A percentile compares a stretch with the other conserved stretches of the same genome.
Evolutionary conservation across 2,329 filamentous ascomycete species (phyloP).

Genomic region (Cryphonectria nitschkei): DNA sequence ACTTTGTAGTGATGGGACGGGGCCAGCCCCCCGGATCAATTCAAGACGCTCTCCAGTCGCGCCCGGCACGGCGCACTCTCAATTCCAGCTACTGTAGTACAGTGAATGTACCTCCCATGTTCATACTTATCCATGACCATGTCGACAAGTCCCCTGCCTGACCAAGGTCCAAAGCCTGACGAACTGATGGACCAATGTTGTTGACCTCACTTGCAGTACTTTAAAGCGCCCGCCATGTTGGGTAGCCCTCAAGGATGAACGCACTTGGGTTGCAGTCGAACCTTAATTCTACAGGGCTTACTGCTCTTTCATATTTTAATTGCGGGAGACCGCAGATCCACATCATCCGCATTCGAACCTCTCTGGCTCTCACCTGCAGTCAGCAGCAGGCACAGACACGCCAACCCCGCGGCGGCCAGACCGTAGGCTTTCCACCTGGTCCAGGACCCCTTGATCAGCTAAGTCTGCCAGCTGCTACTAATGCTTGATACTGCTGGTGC

Average conservation of each 20-base stretch:
- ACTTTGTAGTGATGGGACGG: neutral
- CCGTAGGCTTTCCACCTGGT: slow-evolving; percentile 6
- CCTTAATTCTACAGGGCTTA: neutral
- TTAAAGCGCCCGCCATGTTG: neutral
- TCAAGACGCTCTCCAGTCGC: neutral
- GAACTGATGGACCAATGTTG: neutral
- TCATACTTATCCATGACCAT: neutral
- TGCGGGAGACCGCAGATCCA: slow-evolving; percentile 8
- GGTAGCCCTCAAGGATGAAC: neutral
- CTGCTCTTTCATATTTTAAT: slow-evolving; percentile 6
- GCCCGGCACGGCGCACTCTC: neutral
- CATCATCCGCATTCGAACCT: neutral
- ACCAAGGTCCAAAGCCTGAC: neutral
- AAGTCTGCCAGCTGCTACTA: neutral
- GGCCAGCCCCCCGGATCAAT: slow-evolving; percentile 8
- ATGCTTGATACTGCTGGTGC: neutral
- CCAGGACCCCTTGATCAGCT: slow-evolving; percentile 2
- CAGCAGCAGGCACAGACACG: slow-evolving; percentile 7
- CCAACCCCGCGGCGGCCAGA: slow-evolving; percentile 18
- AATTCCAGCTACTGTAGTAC: neutral
- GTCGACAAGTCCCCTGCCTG: neutral
- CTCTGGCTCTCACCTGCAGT: slow-evolving; percentile 6
- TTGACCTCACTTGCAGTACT: neutral
- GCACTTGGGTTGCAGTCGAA: neutral
- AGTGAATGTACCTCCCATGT: neutral